These are phyloP conservation scores for Diaporthe sp. DNA, from an alignment of 2,329 filamentous ascomycete species.

Conservation along the genomic window DNA sequence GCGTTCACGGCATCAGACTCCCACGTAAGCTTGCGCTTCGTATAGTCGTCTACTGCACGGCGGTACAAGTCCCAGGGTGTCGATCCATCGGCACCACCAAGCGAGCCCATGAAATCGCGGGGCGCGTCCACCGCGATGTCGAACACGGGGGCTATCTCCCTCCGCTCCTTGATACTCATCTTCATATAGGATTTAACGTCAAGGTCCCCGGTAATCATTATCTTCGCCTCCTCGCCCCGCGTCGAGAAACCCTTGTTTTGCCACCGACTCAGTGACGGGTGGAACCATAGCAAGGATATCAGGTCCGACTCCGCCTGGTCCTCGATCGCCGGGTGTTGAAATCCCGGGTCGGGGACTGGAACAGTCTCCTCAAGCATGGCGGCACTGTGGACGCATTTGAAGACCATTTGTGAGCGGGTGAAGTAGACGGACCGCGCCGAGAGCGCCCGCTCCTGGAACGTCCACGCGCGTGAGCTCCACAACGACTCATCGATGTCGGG, in stretches of 20 bases:
- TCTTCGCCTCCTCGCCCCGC: background rate
- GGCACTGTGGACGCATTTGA: slow-evolving; percentile 1
- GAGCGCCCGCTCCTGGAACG: slow-evolving; percentile 34
- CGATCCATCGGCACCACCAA: background rate
- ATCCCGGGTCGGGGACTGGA: background rate
- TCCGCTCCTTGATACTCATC: background rate
- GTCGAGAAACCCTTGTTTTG: background rate
- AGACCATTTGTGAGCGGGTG: background rate
- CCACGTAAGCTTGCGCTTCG: background rate
- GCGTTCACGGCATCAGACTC: background rate
- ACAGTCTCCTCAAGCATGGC: background rate
- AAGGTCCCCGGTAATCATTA: background rate
- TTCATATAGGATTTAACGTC: background rate
- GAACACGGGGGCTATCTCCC: background rate
- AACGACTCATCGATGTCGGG: background rate
- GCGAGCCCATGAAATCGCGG: background rate
- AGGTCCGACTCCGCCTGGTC: background rate
- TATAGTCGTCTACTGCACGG: slow-evolving; percentile 10
- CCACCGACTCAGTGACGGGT: background rate
- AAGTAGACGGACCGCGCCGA: slow-evolving; percentile 11
- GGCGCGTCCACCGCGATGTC: background rate
- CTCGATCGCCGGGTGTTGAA: background rate
- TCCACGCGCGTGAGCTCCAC: slow-evolving; percentile 27
- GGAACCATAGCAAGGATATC: background rate
- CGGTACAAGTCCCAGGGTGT: slow-evolving; percentile 9